Evolutionary conservation across 2,329 filamentous ascomycete genomes (phyloP), one percentile per base, ranked within the genome.

Genomic region (Lecanosticta acicola): DNA sequence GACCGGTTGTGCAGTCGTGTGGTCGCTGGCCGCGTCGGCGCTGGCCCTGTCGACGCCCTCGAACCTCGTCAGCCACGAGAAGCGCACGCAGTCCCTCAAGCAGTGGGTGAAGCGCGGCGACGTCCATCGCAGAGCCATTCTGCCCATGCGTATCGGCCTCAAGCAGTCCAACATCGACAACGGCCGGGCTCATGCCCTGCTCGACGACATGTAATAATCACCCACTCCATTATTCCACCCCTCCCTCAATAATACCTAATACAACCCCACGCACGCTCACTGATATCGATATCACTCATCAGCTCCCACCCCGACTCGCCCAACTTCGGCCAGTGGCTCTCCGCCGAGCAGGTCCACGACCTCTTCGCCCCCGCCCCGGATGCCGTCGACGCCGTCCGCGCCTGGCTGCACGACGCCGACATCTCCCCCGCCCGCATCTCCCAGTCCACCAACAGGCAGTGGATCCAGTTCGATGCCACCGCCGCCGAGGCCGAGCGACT

Each of bases 131-230:
- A 29, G 57, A 68, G 52, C 63, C 0, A 57, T 65, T 14, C 53
- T 74, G 37, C 71, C 71, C 1, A 68, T 74, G 56, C 65, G 70
- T n/a, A 72, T 74, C 51, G 71, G 69, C 14, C 50, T 74, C 40
- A 66, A 63, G n/a, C 71, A 74, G 54, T 61, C 61, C 20, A 73
- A 74, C 43, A 53, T 74, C 11, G 66, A 72, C 10, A 62, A 66
- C 13, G 71, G 68, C n/a, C 16, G 43, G 14, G 45, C 34, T 29
- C 20, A 32, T 19, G 35, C 21, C 8, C 21, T 48, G 13, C 16
- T 48, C 14, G 40, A 48, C 7, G 40, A 48, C 11, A 14, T 48
- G 45, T 48, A 39, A n/a, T n/a, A n/a, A n/a, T n/a, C n/a, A n/a
- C n/a, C n/a, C n/a, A n/a, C n/a, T n/a, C n/a, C n/a, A n/a, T n/a